phyloP scores from a whole-genome alignment of 129 eudicot genomes.

The Saussurea involucrata region DNA sequence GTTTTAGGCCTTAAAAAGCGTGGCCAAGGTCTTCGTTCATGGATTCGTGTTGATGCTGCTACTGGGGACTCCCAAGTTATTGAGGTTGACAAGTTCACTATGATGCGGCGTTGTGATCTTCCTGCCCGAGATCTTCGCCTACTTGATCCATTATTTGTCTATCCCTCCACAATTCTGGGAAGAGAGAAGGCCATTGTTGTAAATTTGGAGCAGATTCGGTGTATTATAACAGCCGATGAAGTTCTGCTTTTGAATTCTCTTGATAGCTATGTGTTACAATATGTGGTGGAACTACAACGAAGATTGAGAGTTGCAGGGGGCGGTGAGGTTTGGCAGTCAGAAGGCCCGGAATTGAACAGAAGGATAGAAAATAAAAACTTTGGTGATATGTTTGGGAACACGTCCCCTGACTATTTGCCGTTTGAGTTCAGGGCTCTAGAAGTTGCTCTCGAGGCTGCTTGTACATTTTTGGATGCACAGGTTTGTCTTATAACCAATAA shows the following conservation, averaged over 20 bases:
- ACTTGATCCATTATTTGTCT: constrained; percentile 88
- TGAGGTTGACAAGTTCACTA: constrained; percentile 88
- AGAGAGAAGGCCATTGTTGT: constrained; percentile 99
- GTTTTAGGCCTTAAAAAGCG: constrained; percentile 83
- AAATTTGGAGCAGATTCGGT: constrained; percentile 97
- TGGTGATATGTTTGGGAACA: constrained; percentile 55
- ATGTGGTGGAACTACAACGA: constrained; percentile 86
- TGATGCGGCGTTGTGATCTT: constrained; percentile 97
- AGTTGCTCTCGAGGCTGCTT: constrained; percentile 96
- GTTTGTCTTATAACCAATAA: constrained; percentile 31
- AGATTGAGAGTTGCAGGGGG: constrained; percentile 54
- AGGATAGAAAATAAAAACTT: constrained; percentile 49
- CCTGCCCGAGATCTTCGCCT: constrained; percentile 95
- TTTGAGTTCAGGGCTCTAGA: constrained; percentile 98
- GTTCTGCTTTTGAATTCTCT: constrained; percentile 85
- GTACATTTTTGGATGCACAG: constrained; percentile 97
- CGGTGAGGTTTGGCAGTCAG: constrained; percentile 76
- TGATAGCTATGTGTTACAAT: constrained; percentile 86
- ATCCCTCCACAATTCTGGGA: constrained; percentile 91
- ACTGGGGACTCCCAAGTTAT: constrained; percentile 76
- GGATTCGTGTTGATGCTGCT: constrained; percentile 87
- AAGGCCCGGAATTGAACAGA: constrained; percentile 45
- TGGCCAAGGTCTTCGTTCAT: constrained; percentile 95
- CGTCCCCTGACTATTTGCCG: constrained; percentile 88
- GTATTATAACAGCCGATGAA: constrained; percentile 98